These are phyloP conservation scores for Sporothrix luriei DNA, from an alignment of 2,329 filamentous ascomycete genomes.

Conservation along the genomic window DNA sequence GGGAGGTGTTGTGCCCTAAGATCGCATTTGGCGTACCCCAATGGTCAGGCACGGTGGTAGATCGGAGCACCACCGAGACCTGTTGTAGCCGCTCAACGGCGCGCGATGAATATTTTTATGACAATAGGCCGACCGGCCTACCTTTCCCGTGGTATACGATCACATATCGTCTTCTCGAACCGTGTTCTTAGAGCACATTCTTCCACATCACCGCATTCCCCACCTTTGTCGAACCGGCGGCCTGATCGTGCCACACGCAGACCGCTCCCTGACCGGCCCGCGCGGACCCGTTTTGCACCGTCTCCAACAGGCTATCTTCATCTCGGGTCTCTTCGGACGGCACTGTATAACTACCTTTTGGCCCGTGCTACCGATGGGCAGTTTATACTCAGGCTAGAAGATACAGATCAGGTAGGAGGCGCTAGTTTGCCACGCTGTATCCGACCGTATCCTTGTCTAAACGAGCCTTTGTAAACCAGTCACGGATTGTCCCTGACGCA, in stretches of 20 bases:
- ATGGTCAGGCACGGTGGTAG: background rate
- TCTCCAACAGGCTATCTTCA: slow-evolving; percentile 95
- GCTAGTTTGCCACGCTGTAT: background rate
- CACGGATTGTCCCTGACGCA: slow-evolving; percentile 77
- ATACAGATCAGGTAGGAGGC: slow-evolving; percentile 77
- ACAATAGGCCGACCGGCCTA: slow-evolving; percentile 27
- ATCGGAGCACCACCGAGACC: background rate
- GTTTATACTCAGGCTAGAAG: slow-evolving; percentile 89
- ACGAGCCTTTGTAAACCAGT: slow-evolving; percentile 52
- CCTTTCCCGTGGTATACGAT: slow-evolving; percentile 1
- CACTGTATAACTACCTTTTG: slow-evolving; percentile 93
- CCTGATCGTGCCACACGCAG: background rate
- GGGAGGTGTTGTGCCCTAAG: background rate
- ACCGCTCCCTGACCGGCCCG: slow-evolving; percentile 55
- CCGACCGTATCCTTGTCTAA: slow-evolving; percentile 13
- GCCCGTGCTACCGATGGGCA: slow-evolving; percentile 84
- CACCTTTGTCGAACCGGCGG: background rate
- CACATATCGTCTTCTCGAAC: background rate
- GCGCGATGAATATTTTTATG: slow-evolving; percentile 3
- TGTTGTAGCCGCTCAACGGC: background rate
- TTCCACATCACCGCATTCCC: background rate
- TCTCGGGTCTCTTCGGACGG: slow-evolving; percentile 86
- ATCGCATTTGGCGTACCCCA: background rate
- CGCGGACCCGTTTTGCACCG: slow-evolving; percentile 86
- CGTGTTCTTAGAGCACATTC: background rate